Evolutionary conservation across 169 alveolate genomes (phyloP).

Genomic region (Plasmodium ovale): DNA sequence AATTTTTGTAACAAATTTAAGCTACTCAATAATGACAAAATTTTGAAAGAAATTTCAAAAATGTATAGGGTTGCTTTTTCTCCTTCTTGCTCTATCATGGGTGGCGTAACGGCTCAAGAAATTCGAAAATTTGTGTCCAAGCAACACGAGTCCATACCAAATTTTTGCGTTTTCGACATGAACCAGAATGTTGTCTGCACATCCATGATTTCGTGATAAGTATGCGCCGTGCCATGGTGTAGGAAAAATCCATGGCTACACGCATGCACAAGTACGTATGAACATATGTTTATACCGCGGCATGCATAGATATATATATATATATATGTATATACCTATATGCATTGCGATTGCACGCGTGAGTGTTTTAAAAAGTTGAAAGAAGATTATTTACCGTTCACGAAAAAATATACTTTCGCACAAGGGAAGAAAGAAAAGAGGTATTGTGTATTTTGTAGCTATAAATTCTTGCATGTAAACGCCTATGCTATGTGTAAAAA

Average conservation of each 20-base stretch:
- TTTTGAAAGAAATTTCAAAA: constrained; percentile 56
- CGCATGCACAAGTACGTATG: neutral
- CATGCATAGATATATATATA: neutral
- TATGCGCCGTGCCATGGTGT: no score
- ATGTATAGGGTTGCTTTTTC: constrained; percentile 43
- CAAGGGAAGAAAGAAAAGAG: neutral
- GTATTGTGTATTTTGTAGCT: no score
- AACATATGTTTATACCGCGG: neutral
- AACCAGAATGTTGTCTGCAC: constrained; percentile 80
- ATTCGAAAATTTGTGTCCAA: constrained; percentile 84
- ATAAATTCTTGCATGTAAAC: no score
- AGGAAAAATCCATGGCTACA: neutral
- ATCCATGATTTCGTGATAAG: constrained; percentile 77
- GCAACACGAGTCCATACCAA: constrained; percentile 86
- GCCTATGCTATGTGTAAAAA: no score
- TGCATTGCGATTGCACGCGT: neutral
- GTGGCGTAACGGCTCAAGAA: constrained; percentile 84
- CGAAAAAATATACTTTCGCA: neutral
- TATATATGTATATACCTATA: constrained; percentile 3
- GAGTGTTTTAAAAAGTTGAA: no score
- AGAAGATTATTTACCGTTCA: neutral
- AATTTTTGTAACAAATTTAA: constrained; percentile 38
- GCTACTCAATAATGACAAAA: constrained; percentile 21
- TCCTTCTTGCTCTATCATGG: constrained; percentile 77
- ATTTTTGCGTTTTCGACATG: constrained; percentile 86